phyloP scores from a whole-genome alignment of 768 basidiomycete genomes.

The Phanerochaete carnosa region DNA sequence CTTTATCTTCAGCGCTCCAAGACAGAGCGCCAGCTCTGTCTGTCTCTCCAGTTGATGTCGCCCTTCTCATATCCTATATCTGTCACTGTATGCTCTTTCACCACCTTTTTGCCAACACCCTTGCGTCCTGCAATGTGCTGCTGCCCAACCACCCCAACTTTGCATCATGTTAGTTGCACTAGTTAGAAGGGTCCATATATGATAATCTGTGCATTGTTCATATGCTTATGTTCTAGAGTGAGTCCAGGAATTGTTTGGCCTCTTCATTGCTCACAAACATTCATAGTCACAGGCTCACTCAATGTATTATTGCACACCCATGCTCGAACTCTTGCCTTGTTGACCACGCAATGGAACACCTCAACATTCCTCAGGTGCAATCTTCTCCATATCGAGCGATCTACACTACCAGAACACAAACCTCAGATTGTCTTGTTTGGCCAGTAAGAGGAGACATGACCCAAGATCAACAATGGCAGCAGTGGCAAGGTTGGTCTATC shows the following conservation, averaged over 20 bases:
- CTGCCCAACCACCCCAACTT: constrained; percentile 55
- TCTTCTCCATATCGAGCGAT: constrained; percentile 56
- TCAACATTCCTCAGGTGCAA: constrained; percentile 72
- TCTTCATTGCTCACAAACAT: constrained; percentile 10
- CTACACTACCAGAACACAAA: constrained; percentile 52
- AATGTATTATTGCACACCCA: constrained; percentile 79
- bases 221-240: constrained; percentile 73
- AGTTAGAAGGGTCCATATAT: constrained; percentile 64
- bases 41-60: constrained; percentile 60
- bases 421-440: constrained; percentile 82
- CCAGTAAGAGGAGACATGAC: constrained; percentile 50
- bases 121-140: constrained; percentile 56
- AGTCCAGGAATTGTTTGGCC: constrained; percentile 15
- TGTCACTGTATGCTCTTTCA: constrained; percentile 84
- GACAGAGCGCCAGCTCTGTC: constrained; percentile 32
- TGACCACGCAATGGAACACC: constrained; percentile 78
- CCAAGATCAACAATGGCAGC: constrained; percentile 23
- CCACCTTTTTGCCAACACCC: constrained; percentile 71
- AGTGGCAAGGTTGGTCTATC: constrained; percentile 18
- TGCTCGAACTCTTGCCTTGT: constrained; percentile 67
- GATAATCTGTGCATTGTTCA: constrained; percentile 56
- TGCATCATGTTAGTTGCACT: constrained; percentile 59
- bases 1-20: constrained; percentile 20
- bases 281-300: constrained; percentile 68
- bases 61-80: constrained; percentile 81